These are phyloP conservation scores for Geotrichum carabidarum DNA, from an alignment of 1,139 yeast genomes.

Conservation along the genomic window DNA sequence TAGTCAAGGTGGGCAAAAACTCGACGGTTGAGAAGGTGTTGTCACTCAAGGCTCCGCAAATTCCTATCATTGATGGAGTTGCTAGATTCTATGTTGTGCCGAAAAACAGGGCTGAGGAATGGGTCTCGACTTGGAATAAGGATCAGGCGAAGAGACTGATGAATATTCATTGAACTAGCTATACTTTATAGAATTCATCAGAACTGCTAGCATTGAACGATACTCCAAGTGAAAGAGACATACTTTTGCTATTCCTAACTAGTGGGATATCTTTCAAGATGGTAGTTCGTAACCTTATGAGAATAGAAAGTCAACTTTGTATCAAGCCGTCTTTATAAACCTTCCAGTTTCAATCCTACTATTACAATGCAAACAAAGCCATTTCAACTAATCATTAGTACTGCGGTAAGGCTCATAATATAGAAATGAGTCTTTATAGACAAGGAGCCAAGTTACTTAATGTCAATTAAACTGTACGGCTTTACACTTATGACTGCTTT, in stretches of 20 bases:
- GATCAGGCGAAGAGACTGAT: constrained; percentile 5
- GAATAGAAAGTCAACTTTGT: too few relatives aligned
- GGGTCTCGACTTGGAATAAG: constrained; percentile 19
- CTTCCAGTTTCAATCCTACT: too few relatives aligned
- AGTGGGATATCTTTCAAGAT: neutral
- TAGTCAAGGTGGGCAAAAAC: constrained; percentile 80
- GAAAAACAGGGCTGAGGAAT: constrained; percentile 48
- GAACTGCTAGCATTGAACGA: neutral
- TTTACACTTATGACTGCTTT: too few relatives aligned
- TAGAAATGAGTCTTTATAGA: too few relatives aligned
- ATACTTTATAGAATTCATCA: neutral
- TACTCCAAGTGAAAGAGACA: neutral
- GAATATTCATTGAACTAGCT: neutral
- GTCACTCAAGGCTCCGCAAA: constrained; percentile 55
- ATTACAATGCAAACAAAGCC: too few relatives aligned
- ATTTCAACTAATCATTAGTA: too few relatives aligned
- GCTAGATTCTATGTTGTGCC: constrained; percentile 78
- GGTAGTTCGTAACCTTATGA: too few relatives aligned
- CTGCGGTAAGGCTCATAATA: too few relatives aligned
- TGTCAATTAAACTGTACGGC: too few relatives aligned
- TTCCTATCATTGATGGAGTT: constrained; percentile 75
- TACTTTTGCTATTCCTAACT: neutral
- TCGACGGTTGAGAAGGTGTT: constrained; percentile 61
- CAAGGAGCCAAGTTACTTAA: too few relatives aligned
- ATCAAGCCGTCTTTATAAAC: too few relatives aligned